phyloP scores from a whole-genome alignment of 768 basidiomycete species.

The Cystoderma amianthinum region DNA sequence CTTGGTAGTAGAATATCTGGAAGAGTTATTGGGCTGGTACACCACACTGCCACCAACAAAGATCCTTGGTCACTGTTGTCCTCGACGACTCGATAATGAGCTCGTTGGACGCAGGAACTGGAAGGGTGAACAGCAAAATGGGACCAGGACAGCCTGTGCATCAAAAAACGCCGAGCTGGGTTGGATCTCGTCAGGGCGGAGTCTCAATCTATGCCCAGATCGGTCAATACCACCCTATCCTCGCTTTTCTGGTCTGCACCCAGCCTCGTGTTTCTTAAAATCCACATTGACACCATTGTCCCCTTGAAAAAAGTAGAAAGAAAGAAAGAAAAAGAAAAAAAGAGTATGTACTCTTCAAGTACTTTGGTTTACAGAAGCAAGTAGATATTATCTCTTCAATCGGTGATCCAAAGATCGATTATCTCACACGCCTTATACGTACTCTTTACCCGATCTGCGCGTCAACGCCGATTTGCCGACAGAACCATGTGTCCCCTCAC shows the following conservation, averaged over 20 bases:
- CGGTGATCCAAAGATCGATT: constrained; percentile 15
- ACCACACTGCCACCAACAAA: constrained; percentile 8
- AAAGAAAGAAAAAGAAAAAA: too few species aligned
- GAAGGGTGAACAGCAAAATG: constrained; percentile 12
- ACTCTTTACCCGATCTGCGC: neutral
- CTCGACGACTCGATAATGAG: constrained; percentile 7
- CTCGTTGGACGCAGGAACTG: constrained; percentile 10
- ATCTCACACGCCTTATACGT: constrained; percentile 8
- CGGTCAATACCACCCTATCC: constrained; percentile 11
- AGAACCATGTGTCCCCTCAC: neutral
- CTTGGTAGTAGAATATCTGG: constrained; percentile 21
- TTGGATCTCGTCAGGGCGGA: constrained; percentile 27
- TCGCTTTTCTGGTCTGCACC: neutral
- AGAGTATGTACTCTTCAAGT: too few species aligned
- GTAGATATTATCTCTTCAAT: constrained; percentile 3
- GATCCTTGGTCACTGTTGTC: constrained; percentile 5
- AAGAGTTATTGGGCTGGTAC: constrained; percentile 13
- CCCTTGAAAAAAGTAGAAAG: too few species aligned
- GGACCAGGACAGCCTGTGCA: constrained; percentile 8
- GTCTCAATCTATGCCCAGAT: constrained; percentile 21
- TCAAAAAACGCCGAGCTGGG: constrained; percentile 9
- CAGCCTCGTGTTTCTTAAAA: constrained; percentile 2
- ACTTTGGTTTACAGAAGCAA: too few species aligned
- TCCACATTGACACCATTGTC: constrained; percentile 1
- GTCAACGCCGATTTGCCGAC: neutral